A percentile compares a stretch with the other conserved stretches of the same genome.
Evolutionary conservation across 805 yeast genomes (phyloP).

Genomic region (Osmozyma mogii): DNA sequence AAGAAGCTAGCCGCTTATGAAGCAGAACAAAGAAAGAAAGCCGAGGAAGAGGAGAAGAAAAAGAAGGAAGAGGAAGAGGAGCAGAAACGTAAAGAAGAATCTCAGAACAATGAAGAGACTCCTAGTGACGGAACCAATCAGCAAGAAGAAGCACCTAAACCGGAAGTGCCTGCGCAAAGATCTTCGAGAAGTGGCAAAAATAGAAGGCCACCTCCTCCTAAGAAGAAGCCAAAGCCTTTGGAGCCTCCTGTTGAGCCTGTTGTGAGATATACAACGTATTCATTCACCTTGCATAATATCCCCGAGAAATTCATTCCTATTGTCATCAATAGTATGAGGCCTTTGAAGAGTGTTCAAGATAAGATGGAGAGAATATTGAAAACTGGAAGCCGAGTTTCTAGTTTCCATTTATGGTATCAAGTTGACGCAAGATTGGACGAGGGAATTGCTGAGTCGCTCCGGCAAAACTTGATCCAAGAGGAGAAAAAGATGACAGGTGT

Average conservation of each 20-base stretch:
- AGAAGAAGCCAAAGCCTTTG: conserved; percentile 14
- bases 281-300: conserved; percentile 57
- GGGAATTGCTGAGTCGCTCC: conserved; percentile 51
- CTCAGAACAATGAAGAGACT: conserved; percentile 12
- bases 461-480: conserved; percentile 48
- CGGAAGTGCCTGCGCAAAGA: neutral
- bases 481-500: conserved; percentile 41
- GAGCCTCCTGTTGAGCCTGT: conserved; percentile 37
- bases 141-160: neutral
- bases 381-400: conserved; percentile 52
- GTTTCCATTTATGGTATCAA: conserved; percentile 74
- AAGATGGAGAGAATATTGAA: conserved; percentile 56
- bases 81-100: conserved; percentile 10
- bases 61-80: conserved; percentile 16
- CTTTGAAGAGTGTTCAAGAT: conserved; percentile 45
- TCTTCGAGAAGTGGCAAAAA: conserved; percentile 1
- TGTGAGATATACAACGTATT: conserved; percentile 49
- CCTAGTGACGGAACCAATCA: neutral
- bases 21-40: conserved; percentile 19
- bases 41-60: conserved; percentile 17
- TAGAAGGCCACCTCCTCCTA: conserved; percentile 7
- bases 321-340: conserved; percentile 56
- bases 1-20: conserved; percentile 22
- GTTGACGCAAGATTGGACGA: conserved; percentile 72
- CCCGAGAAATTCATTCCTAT: conserved; percentile 61